A percentile compares a stretch with the other conserved stretches of the same genome.
phyloP scores from a whole-genome alignment of 2,329 filamentous ascomycete genomes.

The Trichoderma lentiforme region DNA sequence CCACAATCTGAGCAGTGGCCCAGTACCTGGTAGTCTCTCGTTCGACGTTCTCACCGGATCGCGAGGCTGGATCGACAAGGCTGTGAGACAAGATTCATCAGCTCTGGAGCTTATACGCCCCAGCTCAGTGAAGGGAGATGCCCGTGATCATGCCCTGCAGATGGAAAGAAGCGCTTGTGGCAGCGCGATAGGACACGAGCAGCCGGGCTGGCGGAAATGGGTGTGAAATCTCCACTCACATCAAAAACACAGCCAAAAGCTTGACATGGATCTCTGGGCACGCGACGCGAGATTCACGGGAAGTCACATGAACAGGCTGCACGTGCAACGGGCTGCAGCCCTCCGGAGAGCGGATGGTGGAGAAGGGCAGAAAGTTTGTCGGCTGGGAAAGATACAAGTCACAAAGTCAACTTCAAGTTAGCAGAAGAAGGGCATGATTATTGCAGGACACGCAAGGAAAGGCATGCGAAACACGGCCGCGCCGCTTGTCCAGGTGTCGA shows the following conservation, averaged over 20 bases:
- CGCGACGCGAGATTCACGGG: conserved; percentile 29
- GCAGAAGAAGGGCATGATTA: background rate
- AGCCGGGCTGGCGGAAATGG: background rate
- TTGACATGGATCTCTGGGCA: conserved; percentile 8
- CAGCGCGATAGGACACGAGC: conserved; percentile 5
- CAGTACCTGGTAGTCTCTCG: background rate
- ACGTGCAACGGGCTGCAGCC: conserved; percentile 14
- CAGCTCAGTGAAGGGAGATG: background rate
- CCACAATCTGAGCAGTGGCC: background rate
- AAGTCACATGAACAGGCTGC: conserved; percentile 31
- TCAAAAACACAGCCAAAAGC: background rate
- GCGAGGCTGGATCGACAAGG: conserved; percentile 6
- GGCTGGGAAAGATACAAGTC: background rate
- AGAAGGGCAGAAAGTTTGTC: background rate
- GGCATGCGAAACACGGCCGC: conserved; percentile 16
- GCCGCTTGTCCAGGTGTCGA: conserved; percentile 3
- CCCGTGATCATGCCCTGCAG: conserved; percentile 14
- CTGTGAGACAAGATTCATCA: conserved; percentile 7
- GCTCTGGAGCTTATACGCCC: background rate
- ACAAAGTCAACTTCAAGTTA: background rate
- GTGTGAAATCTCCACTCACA: conserved; percentile 10
- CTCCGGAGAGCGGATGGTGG: background rate
- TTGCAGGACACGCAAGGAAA: conserved; percentile 12
- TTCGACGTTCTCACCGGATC: too few species aligned
- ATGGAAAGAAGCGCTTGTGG: background rate